Evolutionary conservation across 2,329 filamentous ascomycete species (phyloP), one percentile per base, ranked within the genome.

Genomic region (Mycosphaerella arachidis): DNA sequence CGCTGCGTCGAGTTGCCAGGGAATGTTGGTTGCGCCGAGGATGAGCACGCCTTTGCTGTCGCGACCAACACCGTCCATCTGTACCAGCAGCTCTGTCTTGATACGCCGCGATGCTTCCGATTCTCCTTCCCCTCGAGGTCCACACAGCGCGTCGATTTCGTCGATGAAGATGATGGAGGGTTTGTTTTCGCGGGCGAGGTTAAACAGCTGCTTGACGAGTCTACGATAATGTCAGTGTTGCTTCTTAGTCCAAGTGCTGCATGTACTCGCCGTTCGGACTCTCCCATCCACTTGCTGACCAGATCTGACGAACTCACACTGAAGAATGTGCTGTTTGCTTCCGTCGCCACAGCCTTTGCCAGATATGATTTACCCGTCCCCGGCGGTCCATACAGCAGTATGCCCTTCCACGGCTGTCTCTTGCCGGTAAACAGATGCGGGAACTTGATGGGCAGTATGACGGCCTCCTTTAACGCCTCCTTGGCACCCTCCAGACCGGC

Each of bases 241-340:
- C 6, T 20, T 7, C 37, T 13, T 43, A 20, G 24, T 24, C 33
- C 46, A 10, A 12, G 10, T 30, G 12, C n/a, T 7, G 13, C n/a
- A 16, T n/a, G 3, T 16, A 69, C 81, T 53, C 79, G 95, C 91
- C 92, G 86, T 85, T 99, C 94, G 81, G 90, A 95, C 78, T 99
- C 94, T 79, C 94, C 94, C 94, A 99, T 99, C 94, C 94, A 99
- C 75, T 99, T 99, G 75, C 91, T 96, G 62, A 99, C 94, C 76
- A 99, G 76, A 74, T 99, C 94, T 73, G 91, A 96, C 82, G 91
- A 96, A 78, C 91, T 96, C 67, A 99, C 93, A 72, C 92, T 97
- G 83, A 99, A 99, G 75, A 99, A 99, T 3, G 94, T 97, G 77
- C 92, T 97, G 77, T 99, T 97, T 60, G 94, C 94, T 77, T 99